These are phyloP conservation scores for Metschnikowia gruessii DNA, from an alignment of 805 yeast species.

Conservation along the genomic window DNA sequence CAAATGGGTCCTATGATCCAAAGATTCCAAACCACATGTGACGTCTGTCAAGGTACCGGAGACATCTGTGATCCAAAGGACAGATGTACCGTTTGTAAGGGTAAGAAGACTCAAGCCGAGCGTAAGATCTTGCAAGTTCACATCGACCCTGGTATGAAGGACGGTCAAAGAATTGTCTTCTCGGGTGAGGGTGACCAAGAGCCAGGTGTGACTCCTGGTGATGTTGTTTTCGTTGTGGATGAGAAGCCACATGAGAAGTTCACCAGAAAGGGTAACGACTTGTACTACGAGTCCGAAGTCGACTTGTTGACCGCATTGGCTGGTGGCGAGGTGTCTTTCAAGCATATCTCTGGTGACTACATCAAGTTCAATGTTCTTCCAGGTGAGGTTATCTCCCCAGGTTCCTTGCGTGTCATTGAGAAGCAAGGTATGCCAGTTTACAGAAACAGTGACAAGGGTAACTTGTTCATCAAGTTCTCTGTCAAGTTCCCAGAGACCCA, in stretches of 20 bases:
- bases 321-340: slow-evolving; percentile 86
- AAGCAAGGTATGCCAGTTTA: slow-evolving; percentile 97
- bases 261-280: slow-evolving; percentile 86
- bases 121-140: slow-evolving; percentile 93
- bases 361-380: slow-evolving; percentile 78
- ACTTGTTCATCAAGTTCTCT: slow-evolving; percentile 79
- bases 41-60: slow-evolving; percentile 88
- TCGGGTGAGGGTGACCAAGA: slow-evolving; percentile 97
- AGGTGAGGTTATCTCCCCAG: slow-evolving; percentile 92
- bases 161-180: slow-evolving; percentile 88
- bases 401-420: slow-evolving; percentile 72
- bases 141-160: slow-evolving; percentile 95
- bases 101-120: slow-evolving; percentile 83
- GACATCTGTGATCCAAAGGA: slow-evolving; percentile 83
- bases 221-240: slow-evolving; percentile 86
- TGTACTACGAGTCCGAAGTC: slow-evolving; percentile 78
- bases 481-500: slow-evolving; percentile 81
- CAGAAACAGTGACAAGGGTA: slow-evolving; percentile 85
- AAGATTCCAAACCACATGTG: slow-evolving; percentile 94
- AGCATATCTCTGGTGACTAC: slow-evolving; percentile 91
- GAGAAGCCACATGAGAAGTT: slow-evolving; percentile 84
- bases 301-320: slow-evolving; percentile 93
- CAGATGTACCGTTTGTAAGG: slow-evolving; percentile 82
- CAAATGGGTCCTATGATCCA: slow-evolving; percentile 99
- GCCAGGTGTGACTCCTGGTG: slow-evolving; percentile 94